Evolutionary conservation across 257 asterid species (phyloP).

Genomic region (Jaltomata sinuosa): DNA sequence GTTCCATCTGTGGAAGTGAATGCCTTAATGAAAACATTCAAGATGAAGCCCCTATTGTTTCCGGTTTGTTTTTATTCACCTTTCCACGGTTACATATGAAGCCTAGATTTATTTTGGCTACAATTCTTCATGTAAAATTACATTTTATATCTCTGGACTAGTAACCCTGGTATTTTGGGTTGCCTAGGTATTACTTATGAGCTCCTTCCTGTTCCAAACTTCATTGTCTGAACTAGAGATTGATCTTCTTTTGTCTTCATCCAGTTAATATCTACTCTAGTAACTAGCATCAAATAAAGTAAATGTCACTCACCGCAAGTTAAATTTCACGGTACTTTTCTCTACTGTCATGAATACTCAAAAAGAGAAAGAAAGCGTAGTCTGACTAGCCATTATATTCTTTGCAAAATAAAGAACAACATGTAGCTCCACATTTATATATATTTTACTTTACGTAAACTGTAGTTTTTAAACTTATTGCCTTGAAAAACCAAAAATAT

Average conservation of each 20-base stretch:
- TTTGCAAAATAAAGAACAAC: neutral
- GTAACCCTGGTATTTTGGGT: neutral
- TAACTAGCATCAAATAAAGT: neutral
- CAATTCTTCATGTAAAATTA: neutral
- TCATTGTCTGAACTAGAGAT: neutral
- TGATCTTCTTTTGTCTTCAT: neutral
- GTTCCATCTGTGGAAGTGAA: constrained; percentile 98
- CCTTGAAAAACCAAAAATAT: neutral
- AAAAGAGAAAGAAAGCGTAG: neutral
- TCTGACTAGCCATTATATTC: neutral
- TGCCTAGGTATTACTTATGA: neutral
- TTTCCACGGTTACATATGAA: neutral
- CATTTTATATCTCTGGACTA: neutral
- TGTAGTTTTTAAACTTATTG: neutral
- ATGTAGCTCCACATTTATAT: neutral
- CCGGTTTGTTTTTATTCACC: constrained; percentile 51
- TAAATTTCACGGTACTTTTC: neutral
- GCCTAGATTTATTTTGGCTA: neutral
- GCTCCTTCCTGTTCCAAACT: neutral
- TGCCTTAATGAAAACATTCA: constrained; percentile 93
- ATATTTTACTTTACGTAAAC: neutral
- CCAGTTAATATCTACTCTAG: neutral
- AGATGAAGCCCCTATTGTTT: constrained; percentile 89
- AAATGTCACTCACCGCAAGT: neutral
- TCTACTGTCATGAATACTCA: neutral